Base-by-base conservation (phyloP, 148 eudicot genomes). In the Pharnaceum exiguum region DNA sequence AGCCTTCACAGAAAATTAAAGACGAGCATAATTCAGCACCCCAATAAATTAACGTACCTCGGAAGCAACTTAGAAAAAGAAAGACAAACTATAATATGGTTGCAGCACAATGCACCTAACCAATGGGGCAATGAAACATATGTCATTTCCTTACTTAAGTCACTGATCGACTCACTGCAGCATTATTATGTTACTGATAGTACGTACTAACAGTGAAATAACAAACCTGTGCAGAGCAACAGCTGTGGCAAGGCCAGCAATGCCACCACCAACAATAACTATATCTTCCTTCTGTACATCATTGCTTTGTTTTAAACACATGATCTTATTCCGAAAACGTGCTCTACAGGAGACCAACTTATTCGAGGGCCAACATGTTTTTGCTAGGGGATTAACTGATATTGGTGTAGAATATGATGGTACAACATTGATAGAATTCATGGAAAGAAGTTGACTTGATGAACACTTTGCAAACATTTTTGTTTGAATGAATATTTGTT, bases 161-260 rank as follows among this genome's bases (percentile, higher is more conserved):
- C n/a, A n/a, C n/a, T n/a, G n/a, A n/a, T n/a, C n/a, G n/a, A n/a
- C n/a, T n/a, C n/a, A n/a, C n/a, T n/a, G n/a, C n/a, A n/a, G n/a
- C n/a, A n/a, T n/a, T n/a, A n/a, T n/a, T n/a, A n/a, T n/a, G n/a
- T n/a, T n/a, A n/a, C n/a, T n/a, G n/a, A n/a, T n/a, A n/a, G n/a
- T n/a, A n/a, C n/a, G n/a, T n/a, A n/a, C n/a, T n/a, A n/a, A n/a
- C n/a, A n/a, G 16, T 43, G 10, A 45, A 17, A 17, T 2, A 15
- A 3, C 28, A 4, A 37, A 91, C 98, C 90, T 93, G 65, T 85
- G 88, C 22, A 93, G 95, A 29, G 89, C 75, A 40, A 88, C 82
- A 21, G 98, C 95, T 0, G 95, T 85, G 60, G 98, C 85, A 19
- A 93, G 89, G n/a, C 98, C 96, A 16, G 98, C 84, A 29, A 93